Conservation (phyloP, 2,329 filamentous ascomycete species). For the Xylaria arbuscula region DNA sequence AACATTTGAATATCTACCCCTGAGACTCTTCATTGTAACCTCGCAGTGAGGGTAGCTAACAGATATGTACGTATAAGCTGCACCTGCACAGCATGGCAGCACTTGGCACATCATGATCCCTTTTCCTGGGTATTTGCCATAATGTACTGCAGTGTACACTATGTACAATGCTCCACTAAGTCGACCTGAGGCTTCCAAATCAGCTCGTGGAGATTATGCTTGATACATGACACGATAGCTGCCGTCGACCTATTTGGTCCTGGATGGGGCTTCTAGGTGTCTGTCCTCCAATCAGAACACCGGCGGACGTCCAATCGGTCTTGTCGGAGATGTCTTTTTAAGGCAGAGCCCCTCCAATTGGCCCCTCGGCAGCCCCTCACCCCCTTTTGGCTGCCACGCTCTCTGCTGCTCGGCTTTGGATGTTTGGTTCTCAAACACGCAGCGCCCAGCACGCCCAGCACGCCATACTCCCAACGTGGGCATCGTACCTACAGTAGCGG, state of each 20-base stretch:
- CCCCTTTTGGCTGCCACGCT: constrained; percentile 5
- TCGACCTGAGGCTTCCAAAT: constrained; percentile 25
- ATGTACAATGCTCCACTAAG: neutral
- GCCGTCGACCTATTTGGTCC: neutral
- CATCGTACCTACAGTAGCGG: constrained; percentile 22
- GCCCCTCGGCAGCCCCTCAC: constrained; percentile 1
- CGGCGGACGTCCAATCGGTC: constrained; percentile 10
- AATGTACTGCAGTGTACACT: no score
- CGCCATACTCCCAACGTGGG: constrained; percentile 13
- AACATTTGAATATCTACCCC: neutral
- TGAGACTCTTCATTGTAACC: constrained; percentile 6
- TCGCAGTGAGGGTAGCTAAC: neutral
- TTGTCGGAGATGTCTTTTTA: constrained; percentile 29
- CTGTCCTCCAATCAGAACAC: neutral
- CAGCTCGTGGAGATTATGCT: constrained; percentile 7
- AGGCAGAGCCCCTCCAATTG: constrained; percentile 4
- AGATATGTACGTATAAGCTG: constrained; percentile 25
- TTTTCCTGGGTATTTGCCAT: constrained; percentile 10
- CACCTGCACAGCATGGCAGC: constrained; percentile 34
- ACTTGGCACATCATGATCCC: constrained; percentile 27
- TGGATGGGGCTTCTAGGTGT: neutral
- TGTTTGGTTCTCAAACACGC: neutral
- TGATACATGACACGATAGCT: neutral
- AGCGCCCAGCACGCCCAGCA: constrained; percentile 4
- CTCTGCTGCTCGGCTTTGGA: neutral